These are phyloP conservation scores for Salix exigua DNA, from an alignment of 345 rosid species.

Conservation along the genomic window DNA sequence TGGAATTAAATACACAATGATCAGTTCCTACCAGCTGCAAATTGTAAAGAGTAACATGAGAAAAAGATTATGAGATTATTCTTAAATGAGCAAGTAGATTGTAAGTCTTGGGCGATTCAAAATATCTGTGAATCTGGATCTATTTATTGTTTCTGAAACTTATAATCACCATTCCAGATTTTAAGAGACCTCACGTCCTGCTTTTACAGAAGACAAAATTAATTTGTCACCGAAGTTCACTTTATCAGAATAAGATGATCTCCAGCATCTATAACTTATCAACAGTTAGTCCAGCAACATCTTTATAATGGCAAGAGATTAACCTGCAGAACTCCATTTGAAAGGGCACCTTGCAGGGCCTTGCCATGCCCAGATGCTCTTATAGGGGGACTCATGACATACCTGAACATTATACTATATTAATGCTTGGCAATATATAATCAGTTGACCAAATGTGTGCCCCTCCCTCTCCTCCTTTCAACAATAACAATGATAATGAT, in stretches of 20 bases:
- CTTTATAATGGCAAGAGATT: constrained; percentile 7
- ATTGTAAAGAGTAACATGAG: constrained; percentile 14
- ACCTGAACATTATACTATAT: constrained; percentile 44
- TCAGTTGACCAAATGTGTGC: neutral
- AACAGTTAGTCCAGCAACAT: neutral
- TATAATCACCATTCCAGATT: neutral
- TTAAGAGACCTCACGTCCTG: neutral
- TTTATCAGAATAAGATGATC: neutral
- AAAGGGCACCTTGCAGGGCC: constrained; percentile 89
- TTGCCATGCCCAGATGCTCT: constrained; percentile 80
- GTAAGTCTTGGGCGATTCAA: neutral
- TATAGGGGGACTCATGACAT: constrained; percentile 97
- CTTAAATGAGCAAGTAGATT: neutral
- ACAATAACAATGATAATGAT: neutral
- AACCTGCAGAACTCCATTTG: constrained; percentile 92
- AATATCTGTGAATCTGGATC: neutral
- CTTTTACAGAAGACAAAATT: neutral
- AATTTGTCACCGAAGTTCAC: neutral
- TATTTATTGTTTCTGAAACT: neutral
- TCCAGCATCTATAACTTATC: neutral
- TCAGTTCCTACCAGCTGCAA: constrained; percentile 97
- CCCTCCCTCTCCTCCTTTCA: neutral
- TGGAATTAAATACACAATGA: constrained; percentile 81
- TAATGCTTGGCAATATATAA: constrained; percentile 1
- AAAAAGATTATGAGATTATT: constrained; percentile 2